Evolutionary conservation across 1,284 basidiomycete species (phyloP).

Genomic region (Puccinia triticina): DNA sequence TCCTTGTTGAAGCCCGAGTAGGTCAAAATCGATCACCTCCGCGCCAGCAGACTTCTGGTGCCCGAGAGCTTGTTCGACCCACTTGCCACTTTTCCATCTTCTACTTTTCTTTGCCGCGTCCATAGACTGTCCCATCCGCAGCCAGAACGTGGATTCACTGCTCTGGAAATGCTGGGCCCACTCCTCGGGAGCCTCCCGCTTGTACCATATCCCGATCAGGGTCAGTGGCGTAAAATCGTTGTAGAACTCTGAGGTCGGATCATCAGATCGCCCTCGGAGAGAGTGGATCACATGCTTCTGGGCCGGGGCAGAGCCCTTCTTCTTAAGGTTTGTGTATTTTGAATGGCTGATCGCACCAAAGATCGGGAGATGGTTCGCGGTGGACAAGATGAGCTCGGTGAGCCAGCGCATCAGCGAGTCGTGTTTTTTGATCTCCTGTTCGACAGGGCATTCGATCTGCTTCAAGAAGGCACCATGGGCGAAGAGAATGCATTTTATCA

Average conservation of each 20-base stretch:
- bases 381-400: too few relatives aligned
- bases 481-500: too few relatives aligned
- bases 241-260: background rate
- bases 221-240: background rate
- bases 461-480: too few relatives aligned
- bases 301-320: background rate
- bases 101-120: background rate
- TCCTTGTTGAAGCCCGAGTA: background rate
- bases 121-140: background rate
- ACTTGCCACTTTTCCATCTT: background rate
- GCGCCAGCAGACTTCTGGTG: background rate
- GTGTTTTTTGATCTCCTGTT: too few relatives aligned
- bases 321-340: background rate
- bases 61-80: background rate
- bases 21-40: background rate
- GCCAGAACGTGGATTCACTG: background rate
- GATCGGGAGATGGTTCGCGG: too few relatives aligned
- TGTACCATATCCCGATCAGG: background rate
- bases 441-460: too few relatives aligned
- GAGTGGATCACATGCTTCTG: background rate
- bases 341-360: background rate
- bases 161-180: background rate
- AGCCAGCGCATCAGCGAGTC: too few relatives aligned
- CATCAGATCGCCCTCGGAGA: background rate
- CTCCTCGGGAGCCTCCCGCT: background rate